Base-by-base conservation (phyloP, 208 protist species). In the Trypanosoma caninum region DNA sequence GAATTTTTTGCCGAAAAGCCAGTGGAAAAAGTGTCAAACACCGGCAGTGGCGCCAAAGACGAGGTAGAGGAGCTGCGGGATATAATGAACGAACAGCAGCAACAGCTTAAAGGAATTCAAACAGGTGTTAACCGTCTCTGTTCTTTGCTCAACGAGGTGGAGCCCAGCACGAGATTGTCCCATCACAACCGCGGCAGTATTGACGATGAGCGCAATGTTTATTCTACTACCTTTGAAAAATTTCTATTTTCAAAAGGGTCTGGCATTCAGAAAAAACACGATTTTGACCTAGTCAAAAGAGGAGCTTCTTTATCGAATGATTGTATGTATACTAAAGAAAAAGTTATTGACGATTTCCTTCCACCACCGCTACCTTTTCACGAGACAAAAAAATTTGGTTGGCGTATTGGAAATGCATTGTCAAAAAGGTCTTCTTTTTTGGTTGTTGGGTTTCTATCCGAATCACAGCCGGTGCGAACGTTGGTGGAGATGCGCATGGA, bases 81-180 rank as follows among this genome's bases (percentile, higher is more conserved):
- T 20, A 22, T 57, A 34, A n/a, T 52, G 7, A 41, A 58, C n/a
- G 60, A 57, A 8, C 60, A 66, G 34, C 60, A 66, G 34, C 45
- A 35, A 35, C 30, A 66, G 33, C 22, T 66, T 10, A 5, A 27
- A 16, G 60, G 40, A 37, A 45, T 66, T n/a, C 45, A 57, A 7
- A 20, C 45, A 13, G 60, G 47, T 10, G 2, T 56, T 57, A 30
- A 53, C 2, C 41, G 57, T 28, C 42, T 62, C 31, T 45, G 57
- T 18, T 31, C 18, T 27, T n/a, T n/a, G n/a, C 1, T 57, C 1
- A 28, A 35, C 5, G 13, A 25, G n/a, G 31, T 22, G n/a, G 18
- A 46, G 8, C 6, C 25, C 18, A 4, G 38, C 6, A 3, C 1
- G 23, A 33, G n/a, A n/a, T n/a, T n/a, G n/a, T n/a, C n/a, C n/a